A percentile compares a stretch with the other conserved stretches of the same genome.
These are phyloP conservation scores for Curvularia sp. DNA, from an alignment of 2,329 filamentous ascomycete species.

Conservation along the genomic window DNA sequence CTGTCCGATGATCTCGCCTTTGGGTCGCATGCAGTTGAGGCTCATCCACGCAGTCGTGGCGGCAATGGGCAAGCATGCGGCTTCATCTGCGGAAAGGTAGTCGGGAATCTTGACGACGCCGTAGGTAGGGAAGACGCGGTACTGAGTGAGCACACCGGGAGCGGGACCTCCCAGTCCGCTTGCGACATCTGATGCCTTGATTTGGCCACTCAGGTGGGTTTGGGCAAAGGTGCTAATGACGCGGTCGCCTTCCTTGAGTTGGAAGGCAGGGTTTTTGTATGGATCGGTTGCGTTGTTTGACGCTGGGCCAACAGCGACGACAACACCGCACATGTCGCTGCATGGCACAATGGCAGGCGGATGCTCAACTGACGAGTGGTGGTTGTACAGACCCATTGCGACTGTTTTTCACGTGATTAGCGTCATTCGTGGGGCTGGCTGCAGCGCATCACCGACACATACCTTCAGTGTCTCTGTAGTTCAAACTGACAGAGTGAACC, in stretches of 20 bases:
- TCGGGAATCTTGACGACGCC: conserved; percentile 64
- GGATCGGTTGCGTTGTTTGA: conserved; percentile 50
- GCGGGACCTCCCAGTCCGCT: conserved; percentile 68
- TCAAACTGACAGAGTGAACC: conserved; percentile 61
- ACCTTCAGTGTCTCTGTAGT: conserved; percentile 62
- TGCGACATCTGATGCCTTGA: conserved; percentile 62
- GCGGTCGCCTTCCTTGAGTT: conserved; percentile 61
- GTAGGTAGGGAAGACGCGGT: conserved; percentile 66
- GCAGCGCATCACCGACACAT: not conserved
- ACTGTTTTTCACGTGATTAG: conserved; percentile 55
- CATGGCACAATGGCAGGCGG: conserved; percentile 64
- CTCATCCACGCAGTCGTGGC: conserved; percentile 71
- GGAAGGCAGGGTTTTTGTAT: conserved; percentile 55
- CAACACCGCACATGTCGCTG: conserved; percentile 73
- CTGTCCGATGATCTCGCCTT: conserved; percentile 59
- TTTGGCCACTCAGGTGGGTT: conserved; percentile 65
- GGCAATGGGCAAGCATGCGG: conserved; percentile 66
- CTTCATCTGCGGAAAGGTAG: conserved; percentile 67
- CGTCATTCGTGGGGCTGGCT: conserved; percentile 1
- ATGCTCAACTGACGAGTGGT: conserved; percentile 63
- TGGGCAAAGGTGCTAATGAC: conserved; percentile 71
- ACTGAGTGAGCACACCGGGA: conserved; percentile 64
- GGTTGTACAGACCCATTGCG: conserved; percentile 69
- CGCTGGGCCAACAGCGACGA: conserved; percentile 58
- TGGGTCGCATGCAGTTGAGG: conserved; percentile 66